Evolutionary conservation across 2,329 filamentous ascomycete species (phyloP).

Genomic region (Ciborinia camelliae): DNA sequence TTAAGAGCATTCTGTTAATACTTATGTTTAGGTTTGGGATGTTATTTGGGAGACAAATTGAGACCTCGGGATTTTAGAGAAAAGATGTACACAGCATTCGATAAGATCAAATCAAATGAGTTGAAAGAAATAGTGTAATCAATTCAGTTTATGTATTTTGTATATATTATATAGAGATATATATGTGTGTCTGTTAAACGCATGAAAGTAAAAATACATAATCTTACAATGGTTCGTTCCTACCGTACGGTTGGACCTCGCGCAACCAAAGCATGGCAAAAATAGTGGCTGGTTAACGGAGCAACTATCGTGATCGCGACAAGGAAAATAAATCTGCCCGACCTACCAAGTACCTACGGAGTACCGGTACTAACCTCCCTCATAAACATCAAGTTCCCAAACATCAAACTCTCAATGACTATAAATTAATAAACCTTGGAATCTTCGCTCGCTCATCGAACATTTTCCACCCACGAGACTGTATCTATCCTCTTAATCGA

Average conservation of each 20-base stretch:
- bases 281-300: constrained; percentile 10
- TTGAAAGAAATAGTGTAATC: not conserved
- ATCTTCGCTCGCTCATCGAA: not conserved
- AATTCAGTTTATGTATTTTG: too few species aligned
- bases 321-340: too few species aligned
- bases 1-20: constrained; percentile 48
- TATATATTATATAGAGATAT: too few species aligned
- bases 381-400: not conserved
- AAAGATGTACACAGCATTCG: not conserved
- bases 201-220: not conserved
- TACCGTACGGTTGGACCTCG: not conserved
- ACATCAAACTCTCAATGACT: not conserved
- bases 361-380: too few species aligned
- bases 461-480: not conserved
- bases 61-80: not conserved
- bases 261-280: not conserved
- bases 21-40: not conserved
- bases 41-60: not conserved
- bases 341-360: too few species aligned
- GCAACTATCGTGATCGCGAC: constrained; percentile 19
- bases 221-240: not conserved
- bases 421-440: not conserved
- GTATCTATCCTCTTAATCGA: not conserved
- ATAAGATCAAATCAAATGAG: too few species aligned
- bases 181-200: not conserved